phyloP scores from a whole-genome alignment of 257 asterid genomes.

The Lycium barbarum region DNA sequence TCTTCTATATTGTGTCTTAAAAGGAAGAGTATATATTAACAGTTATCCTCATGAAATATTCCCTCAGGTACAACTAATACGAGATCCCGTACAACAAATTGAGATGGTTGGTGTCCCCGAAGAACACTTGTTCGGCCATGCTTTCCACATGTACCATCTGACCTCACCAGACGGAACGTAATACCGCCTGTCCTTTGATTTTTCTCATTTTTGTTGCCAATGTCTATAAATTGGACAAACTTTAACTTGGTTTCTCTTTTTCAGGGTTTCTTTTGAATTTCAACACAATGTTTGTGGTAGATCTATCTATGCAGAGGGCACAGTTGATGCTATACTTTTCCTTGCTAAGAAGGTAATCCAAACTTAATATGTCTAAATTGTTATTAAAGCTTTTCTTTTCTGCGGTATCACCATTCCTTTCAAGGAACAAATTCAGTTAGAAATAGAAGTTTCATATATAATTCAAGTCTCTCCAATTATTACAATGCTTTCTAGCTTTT shows the following conservation, averaged over 20 bases:
- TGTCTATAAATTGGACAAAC: conserved; percentile 25
- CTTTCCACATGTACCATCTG: conserved; percentile 88
- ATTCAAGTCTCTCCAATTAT: background rate
- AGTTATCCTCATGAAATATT: conserved; percentile 15
- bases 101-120: conserved; percentile 96
- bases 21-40: background rate
- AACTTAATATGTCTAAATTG: background rate
- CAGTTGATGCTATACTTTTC: conserved; percentile 91
- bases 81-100: conserved; percentile 81
- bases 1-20: background rate
- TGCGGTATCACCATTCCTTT: background rate
- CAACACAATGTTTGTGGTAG: conserved; percentile 98
- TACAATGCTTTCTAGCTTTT: background rate
- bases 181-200: conserved; percentile 32
- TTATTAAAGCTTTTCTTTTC: background rate
- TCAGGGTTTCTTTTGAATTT: conserved; percentile 88
- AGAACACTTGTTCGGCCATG: conserved; percentile 89
- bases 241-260: conserved; percentile 16
- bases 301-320: conserved; percentile 97
- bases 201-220: conserved; percentile 12
- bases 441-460: background rate
- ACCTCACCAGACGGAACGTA: conserved; percentile 92
- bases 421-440: background rate
- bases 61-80: conserved; percentile 67
- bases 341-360: conserved; percentile 78